Evolutionary conservation across 2,329 filamentous ascomycete species (phyloP).

Genomic region (Apiospora koreana): DNA sequence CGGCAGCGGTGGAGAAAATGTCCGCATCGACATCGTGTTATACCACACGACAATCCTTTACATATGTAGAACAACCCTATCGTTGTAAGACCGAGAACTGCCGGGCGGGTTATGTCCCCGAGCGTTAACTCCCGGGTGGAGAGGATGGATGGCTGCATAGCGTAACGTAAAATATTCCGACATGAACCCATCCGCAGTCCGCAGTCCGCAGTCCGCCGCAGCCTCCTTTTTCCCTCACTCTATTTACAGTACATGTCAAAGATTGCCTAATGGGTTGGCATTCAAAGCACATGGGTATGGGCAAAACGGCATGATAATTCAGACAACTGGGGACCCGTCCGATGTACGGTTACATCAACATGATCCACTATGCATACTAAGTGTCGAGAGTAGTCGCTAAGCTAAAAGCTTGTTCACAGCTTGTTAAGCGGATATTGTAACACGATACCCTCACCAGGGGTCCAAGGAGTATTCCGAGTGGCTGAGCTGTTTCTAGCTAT

Average conservation of each 20-base stretch:
- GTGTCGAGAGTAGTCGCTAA: neutral
- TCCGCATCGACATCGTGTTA: neutral
- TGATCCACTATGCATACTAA: neutral
- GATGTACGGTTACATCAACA: neutral
- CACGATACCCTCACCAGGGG: neutral
- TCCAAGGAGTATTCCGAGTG: neutral
- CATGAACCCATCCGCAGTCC: neutral
- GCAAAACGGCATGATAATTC: conserved; percentile 3
- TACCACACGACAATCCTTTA: neutral
- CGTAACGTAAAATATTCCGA: neutral
- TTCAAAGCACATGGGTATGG: neutral
- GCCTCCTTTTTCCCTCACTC: neutral
- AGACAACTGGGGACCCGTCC: neutral
- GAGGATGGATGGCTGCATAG: neutral
- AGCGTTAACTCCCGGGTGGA: neutral
- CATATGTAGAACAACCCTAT: neutral
- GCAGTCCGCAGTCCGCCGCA: neutral
- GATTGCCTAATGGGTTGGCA: neutral
- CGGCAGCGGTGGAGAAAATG: neutral
- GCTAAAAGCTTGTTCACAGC: neutral
- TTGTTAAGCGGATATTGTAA: conserved; percentile 1
- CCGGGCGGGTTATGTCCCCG: neutral
- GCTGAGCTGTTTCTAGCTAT: neutral
- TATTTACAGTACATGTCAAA: no score
- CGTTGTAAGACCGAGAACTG: conserved; percentile 1